Percentiles rank a stretch among this genome's conserved stretches.
These are phyloP conservation scores for Boletus mariae DNA, from an alignment of 1,284 basidiomycete genomes.

Conservation along the genomic window DNA sequence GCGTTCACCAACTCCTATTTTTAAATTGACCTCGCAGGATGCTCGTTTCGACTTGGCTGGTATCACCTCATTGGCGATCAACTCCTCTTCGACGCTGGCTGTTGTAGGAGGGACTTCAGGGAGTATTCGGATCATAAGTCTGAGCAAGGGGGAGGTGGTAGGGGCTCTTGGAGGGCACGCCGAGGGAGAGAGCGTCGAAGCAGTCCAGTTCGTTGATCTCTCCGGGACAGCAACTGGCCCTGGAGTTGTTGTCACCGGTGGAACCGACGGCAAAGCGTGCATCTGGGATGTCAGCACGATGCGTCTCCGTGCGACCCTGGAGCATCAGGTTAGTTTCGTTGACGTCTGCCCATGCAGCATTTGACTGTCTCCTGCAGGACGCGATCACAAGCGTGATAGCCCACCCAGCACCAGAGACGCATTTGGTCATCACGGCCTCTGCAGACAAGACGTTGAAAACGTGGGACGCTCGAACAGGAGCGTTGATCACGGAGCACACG, in stretches of 20 bases:
- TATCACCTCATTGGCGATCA: slow-evolving; percentile 85
- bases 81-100: slow-evolving; percentile 80
- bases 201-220: slow-evolving; percentile 82
- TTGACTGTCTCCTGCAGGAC: slow-evolving; percentile 50
- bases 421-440: slow-evolving; percentile 79
- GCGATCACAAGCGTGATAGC: slow-evolving; percentile 79
- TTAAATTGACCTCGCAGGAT: slow-evolving; percentile 74
- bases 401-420: slow-evolving; percentile 68
- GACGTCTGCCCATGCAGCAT: background rate
- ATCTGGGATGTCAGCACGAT: slow-evolving; percentile 92
- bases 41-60: slow-evolving; percentile 75
- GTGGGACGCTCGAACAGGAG: slow-evolving; percentile 90
- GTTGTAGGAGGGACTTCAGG: slow-evolving; percentile 87
- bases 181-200: slow-evolving; percentile 89
- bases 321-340: slow-evolving; percentile 63
- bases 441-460: slow-evolving; percentile 85
- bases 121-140: slow-evolving; percentile 78
- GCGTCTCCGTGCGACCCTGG: slow-evolving; percentile 73
- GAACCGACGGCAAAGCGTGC: slow-evolving; percentile 90
- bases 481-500: slow-evolving; percentile 73
- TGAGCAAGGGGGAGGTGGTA: slow-evolving; percentile 84
- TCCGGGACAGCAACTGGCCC: slow-evolving; percentile 53
- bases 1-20: slow-evolving; percentile 69
- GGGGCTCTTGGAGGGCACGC: slow-evolving; percentile 79
- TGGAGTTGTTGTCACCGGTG: slow-evolving; percentile 79